Evolutionary conservation across 2,329 filamentous ascomycete genomes (phyloP).

Genomic region (Zymoseptoria crescenta): DNA sequence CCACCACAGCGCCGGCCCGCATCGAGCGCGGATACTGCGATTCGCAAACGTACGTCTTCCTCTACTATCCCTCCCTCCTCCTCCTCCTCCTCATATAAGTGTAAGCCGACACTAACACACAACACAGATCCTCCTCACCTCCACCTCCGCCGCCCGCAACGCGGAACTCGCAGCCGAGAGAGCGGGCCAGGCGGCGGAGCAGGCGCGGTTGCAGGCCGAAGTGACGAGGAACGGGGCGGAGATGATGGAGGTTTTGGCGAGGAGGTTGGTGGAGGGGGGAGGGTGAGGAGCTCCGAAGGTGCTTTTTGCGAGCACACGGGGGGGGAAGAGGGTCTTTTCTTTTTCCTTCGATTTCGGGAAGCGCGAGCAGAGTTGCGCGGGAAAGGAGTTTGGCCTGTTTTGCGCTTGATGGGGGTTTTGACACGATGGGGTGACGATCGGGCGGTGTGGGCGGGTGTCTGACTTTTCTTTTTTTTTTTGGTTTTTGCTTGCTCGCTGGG

Average conservation of each 20-base stretch:
- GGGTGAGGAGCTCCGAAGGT: too few relatives aligned
- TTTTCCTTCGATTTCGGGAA: too few relatives aligned
- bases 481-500: too few relatives aligned
- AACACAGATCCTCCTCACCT: background rate
- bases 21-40: slow-evolving; percentile 17
- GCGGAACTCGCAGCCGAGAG: slow-evolving; percentile 1
- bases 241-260: slow-evolving; percentile 1
- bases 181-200: background rate
- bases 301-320: too few relatives aligned
- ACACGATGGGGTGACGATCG: too few relatives aligned
- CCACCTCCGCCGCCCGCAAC: background rate
- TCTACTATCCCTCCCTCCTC: too few relatives aligned
- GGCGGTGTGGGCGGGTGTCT: too few relatives aligned
- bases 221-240: background rate
- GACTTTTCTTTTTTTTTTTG: too few relatives aligned
- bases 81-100: too few relatives aligned
- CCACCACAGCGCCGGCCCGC: background rate
- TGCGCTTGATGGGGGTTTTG: too few relatives aligned
- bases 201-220: background rate
- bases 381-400: too few relatives aligned
- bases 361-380: too few relatives aligned
- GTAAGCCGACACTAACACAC: slow-evolving; percentile 4
- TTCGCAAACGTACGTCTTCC: slow-evolving; percentile 19
- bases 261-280: background rate
- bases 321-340: background rate